These are phyloP conservation scores for Plasmodium berghei DNA, from an alignment of 169 alveolate species.

Conservation along the genomic window DNA sequence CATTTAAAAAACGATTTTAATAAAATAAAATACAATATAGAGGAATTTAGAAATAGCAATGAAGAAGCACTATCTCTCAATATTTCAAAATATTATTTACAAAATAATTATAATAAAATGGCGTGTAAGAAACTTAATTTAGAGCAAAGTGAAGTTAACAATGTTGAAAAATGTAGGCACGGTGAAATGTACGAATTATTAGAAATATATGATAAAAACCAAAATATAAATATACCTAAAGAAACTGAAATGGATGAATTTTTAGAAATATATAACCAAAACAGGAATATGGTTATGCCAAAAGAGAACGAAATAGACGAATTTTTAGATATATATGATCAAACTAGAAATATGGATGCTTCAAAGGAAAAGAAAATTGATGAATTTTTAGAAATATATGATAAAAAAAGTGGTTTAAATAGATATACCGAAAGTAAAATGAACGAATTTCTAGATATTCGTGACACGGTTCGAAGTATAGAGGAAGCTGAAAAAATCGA, in stretches of 20 bases:
- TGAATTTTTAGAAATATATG: slow-evolving; percentile 33
- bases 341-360: slow-evolving; percentile 5
- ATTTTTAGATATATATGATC: slow-evolving; percentile 34
- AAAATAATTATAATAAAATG: slow-evolving; percentile 2
- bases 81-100: slow-evolving; percentile 17
- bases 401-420: neutral
- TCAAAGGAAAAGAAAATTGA: slow-evolving; percentile 11
- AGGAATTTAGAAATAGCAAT: slow-evolving; percentile 16
- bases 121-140: slow-evolving; percentile 26
- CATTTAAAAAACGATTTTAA: slow-evolving; percentile 27
- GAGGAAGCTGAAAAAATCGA: neutral
- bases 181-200: slow-evolving; percentile 29
- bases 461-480: neutral
- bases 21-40: slow-evolving; percentile 21
- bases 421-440: slow-evolving; percentile 1
- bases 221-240: slow-evolving; percentile 13
- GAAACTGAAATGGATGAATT: slow-evolving; percentile 26
- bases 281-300: neutral
- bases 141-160: slow-evolving; percentile 9
- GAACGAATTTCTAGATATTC: slow-evolving; percentile 15
- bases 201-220: slow-evolving; percentile 42
- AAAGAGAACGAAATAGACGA: slow-evolving; percentile 20
- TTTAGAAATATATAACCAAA: slow-evolving; percentile 36
- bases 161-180: slow-evolving; percentile 15
- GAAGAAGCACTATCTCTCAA: slow-evolving; percentile 10